Percentiles rank a stretch among this genome's conserved stretches.
Conservation (phyloP, 2,329 filamentous ascomycete species). For the Fusarium pilosicola region DNA sequence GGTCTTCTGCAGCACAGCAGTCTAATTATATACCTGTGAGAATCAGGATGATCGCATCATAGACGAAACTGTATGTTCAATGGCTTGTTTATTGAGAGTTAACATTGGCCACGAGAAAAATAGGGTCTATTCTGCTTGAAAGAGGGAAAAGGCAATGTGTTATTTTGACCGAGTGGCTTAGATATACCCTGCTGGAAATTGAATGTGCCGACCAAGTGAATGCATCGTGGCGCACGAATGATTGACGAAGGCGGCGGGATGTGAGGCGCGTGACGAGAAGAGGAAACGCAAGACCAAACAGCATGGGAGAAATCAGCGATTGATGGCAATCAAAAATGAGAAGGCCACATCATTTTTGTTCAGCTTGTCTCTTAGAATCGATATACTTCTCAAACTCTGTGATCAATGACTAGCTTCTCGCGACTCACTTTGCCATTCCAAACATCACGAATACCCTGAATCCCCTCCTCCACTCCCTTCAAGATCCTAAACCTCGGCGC, state of each 20-base stretch:
- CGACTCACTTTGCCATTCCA: conserved; percentile 5
- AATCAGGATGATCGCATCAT: too few relatives aligned
- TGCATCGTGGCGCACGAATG: background rate
- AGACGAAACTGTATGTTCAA: too few relatives aligned
- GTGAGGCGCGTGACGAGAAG: background rate
- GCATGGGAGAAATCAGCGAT: background rate
- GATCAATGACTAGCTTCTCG: conserved; percentile 3
- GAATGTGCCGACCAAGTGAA: too few relatives aligned
- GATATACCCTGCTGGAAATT: too few relatives aligned
- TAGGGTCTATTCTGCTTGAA: too few relatives aligned
- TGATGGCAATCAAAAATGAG: background rate
- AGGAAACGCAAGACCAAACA: background rate
- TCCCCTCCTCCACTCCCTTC: conserved; percentile 1
- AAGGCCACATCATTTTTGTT: background rate
- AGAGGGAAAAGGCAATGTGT: too few relatives aligned
- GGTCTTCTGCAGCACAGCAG: too few relatives aligned
- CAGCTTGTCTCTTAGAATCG: background rate
- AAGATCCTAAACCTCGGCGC: background rate
- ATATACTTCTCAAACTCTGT: background rate
- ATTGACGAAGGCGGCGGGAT: background rate
- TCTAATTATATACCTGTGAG: too few relatives aligned
- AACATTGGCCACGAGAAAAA: too few relatives aligned
- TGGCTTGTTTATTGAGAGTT: too few relatives aligned
- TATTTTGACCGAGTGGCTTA: too few relatives aligned
- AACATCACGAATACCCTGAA: conserved; percentile 3